Evolutionary conservation across 306 rosid species (phyloP), one percentile per base, ranked within the genome.

Genomic region (Sophora flavescens): DNA sequence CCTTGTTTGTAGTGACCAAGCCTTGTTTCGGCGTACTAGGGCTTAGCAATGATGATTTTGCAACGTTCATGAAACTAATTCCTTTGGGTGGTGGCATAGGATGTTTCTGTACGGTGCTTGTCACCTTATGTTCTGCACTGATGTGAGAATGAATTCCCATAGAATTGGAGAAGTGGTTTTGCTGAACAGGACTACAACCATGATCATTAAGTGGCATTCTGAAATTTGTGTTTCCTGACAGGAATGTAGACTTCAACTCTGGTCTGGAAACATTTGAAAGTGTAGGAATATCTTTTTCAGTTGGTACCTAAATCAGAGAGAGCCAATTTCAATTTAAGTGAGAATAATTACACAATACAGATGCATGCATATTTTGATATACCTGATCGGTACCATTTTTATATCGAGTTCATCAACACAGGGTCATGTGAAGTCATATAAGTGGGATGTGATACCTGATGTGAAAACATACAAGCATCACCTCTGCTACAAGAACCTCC

Each of bases 401-500:
- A 14, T 35, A 52, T 17, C 8, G 36, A 26, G 53, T 44, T 48
- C 3, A 39, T 59, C 28, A 26, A 11, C 14, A 64, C 22, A 22
- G 52, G 6, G 10, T 32, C 71, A 77, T 60, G 70, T 17, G 26
- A 50, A 63, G 75, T 35, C 1, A 47, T 71, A 39, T 47, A 63
- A 58, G 62, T 41, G 64, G 64, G 52, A 66, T 76, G 62, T 63
- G 35, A 62, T 89, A 94, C 98, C 96, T 91, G 75, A 87, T 94
- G 98, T 18, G 96, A 89, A 80, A 90, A 90, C 87, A 91, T 9
- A 77, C 98, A 91, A 62, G 83, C 60, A 64, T 58, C 78, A 38
- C 95, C 97, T 87, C 94, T 90, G 81, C 18, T 16, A 86, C 98
- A 94, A 76, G 63, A 88, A 67, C 98, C 96, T 33, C 14, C 83